Percentiles rank a stretch among this genome's conserved stretches.
Conservation (phyloP, 164 flowering plant species). For the Vitis amurensis region DNA sequence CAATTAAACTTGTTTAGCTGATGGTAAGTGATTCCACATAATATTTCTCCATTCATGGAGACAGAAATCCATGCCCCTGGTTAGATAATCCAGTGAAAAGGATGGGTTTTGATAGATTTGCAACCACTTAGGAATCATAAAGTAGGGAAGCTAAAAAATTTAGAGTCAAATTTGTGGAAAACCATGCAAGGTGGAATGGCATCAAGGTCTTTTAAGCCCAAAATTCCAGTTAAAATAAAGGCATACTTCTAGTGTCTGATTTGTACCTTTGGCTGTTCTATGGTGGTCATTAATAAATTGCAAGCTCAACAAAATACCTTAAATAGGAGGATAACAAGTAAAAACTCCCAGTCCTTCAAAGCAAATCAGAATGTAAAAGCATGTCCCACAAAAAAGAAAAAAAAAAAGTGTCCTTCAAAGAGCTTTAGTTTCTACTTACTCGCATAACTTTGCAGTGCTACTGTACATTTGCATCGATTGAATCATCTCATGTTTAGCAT, state of each 20-base stretch:
- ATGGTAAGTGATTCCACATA: too few relatives aligned
- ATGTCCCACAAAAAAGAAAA: too few relatives aligned
- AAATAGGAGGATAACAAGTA: neutral
- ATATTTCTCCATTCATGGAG: neutral
- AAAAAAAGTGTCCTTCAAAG: neutral
- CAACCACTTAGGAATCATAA: neutral
- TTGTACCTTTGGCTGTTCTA: too few relatives aligned
- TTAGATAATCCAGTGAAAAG: neutral
- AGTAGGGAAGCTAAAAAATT: neutral
- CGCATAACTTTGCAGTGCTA: conserved; percentile 85
- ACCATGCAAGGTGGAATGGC: neutral
- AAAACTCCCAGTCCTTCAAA: neutral
- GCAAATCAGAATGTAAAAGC: neutral
- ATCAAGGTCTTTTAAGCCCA: too few relatives aligned
- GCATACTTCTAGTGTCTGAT: too few relatives aligned
- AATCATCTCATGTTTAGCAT: conserved; percentile 57
- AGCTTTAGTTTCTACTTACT: conserved; percentile 49
- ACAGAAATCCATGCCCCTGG: neutral
- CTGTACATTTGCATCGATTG: conserved; percentile 65
- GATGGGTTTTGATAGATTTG: neutral
- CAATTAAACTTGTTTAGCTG: too few relatives aligned
- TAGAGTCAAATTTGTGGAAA: neutral
- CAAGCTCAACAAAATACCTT: too few relatives aligned
- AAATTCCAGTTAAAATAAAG: too few relatives aligned
- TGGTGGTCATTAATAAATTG: too few relatives aligned